Evolutionary conservation across 2,329 filamentous ascomycete genomes (phyloP).

Genomic region (Sarocladium kiliense): DNA sequence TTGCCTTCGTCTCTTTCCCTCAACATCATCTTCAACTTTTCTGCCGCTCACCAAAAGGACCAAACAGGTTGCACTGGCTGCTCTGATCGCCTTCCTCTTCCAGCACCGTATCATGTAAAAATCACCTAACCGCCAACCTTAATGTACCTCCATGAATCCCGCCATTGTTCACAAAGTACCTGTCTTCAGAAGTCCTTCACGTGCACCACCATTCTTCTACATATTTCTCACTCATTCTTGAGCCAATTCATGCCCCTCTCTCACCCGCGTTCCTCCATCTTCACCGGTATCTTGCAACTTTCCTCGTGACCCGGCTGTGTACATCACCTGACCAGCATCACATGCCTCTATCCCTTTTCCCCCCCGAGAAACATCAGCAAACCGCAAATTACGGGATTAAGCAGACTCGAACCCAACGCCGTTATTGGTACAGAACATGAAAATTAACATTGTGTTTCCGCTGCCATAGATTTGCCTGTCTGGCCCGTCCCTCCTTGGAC

Average conservation of each 20-base stretch:
- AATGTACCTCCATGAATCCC: too few relatives aligned
- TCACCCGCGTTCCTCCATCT: too few relatives aligned
- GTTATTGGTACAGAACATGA: not conserved
- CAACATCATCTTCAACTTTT: too few relatives aligned
- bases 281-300: too few relatives aligned
- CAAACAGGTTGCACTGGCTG: too few relatives aligned
- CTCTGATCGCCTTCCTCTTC: conserved; percentile 5
- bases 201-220: not conserved
- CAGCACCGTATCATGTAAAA: conserved; percentile 3
- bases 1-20: too few relatives aligned
- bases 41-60: too few relatives aligned
- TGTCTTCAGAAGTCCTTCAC: too few relatives aligned
- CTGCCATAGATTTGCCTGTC: not conserved
- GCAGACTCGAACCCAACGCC: too few relatives aligned
- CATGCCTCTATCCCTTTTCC: not conserved
- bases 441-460: conserved; percentile 1
- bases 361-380: not conserved
- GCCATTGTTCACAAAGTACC: too few relatives aligned
- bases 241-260: too few relatives aligned
- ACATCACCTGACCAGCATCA: not conserved
- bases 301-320: not conserved
- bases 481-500: not conserved
- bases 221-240: too few relatives aligned
- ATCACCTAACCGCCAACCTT: not conserved
- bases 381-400: not conserved